phyloP scores from a whole-genome alignment of 192 early-diverging fungal genomes.

The Coemansia sp. region DNA sequence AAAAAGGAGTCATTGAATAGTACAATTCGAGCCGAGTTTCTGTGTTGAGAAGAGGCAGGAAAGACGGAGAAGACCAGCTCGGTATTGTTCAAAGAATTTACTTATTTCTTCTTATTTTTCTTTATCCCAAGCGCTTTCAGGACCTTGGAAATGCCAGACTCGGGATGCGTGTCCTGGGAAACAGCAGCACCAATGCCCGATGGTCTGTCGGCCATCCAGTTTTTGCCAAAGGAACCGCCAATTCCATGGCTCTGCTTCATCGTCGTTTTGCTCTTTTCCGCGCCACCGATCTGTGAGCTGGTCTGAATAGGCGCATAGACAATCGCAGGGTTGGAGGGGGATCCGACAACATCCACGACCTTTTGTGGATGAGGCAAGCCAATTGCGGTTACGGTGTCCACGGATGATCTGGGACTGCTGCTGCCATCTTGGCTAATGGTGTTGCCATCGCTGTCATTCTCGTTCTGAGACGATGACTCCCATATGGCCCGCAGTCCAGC shows the following conservation, averaged over 20 bases:
- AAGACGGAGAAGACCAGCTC: too few species aligned
- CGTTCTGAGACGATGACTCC: background rate
- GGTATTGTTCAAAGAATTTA: too few species aligned
- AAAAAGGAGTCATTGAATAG: too few species aligned
- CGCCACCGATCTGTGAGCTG: constrained; percentile 27
- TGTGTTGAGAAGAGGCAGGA: too few species aligned
- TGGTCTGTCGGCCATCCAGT: constrained; percentile 52
- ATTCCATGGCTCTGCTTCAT: constrained; percentile 33
- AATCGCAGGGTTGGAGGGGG: constrained; percentile 22
- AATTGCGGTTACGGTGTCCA: constrained; percentile 13
- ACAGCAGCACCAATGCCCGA: constrained; percentile 35
- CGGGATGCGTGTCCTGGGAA: constrained; percentile 23
- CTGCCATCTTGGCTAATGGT: background rate
- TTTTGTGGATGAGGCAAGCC: constrained; percentile 25
- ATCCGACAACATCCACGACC: constrained; percentile 38
- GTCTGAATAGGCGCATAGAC: constrained; percentile 29
- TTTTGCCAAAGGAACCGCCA: constrained; percentile 37
- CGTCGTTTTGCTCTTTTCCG: constrained; percentile 12
- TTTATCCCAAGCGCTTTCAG: constrained; percentile 19
- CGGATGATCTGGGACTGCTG: background rate
- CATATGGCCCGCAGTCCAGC: background rate
- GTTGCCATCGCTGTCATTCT: background rate
- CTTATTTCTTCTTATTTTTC: constrained; percentile 1
- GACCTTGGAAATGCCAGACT: constrained; percentile 30
- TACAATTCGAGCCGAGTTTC: too few species aligned